Evolutionary conservation across 2,329 filamentous ascomycete genomes (phyloP), one percentile per base, ranked within the genome.

Genomic region (Diaporthe citri): DNA sequence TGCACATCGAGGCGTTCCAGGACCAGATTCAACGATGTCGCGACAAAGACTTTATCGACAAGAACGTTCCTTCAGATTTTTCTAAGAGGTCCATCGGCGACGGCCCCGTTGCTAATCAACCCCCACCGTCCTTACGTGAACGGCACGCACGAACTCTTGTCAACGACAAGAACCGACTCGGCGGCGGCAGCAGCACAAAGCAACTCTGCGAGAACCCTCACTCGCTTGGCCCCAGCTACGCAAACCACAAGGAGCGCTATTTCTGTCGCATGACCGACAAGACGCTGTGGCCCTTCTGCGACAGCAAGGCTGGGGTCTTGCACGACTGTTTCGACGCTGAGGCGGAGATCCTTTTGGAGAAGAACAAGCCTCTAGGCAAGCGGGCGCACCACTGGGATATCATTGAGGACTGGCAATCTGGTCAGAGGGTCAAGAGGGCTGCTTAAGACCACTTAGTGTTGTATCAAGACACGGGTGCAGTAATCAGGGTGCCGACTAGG

Each of bases 201-300:
- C 4, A 48, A 3, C 70, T 62, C 25, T 72, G 70, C 22, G 17
- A 39, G 31, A 12, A 10, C 25, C 34, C 52, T 22, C 70, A 72
- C 55, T 72, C 70, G 39, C 39, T 48, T 17, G 70, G 70, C 3
- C 70, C 70, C 15, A 60, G 70, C 52, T 72, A 72, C 28, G 55
- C 55, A 8, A 72, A 48, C 28, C 70, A 36, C 43, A 28, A 34
- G 10, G 70, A 72, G 55, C 70, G 70, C 25, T 17, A 10, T 6
- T 62, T 60, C 31, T 72, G 70, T 20, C 70, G 70, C 25, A 72
- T 72, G 55, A 62, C 70, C 9, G 55, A 72, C 31, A 72, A 62
- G 22, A 62, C 70, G 25, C 34, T 72, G 20, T 72, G 70, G 70
- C 70, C 70, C 36, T 62, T 60, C 6, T 72, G 70, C n/a, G 56